Conservation (phyloP, 495 filamentous ascomycete genomes). For the Neurospora tetraspora region DNA sequence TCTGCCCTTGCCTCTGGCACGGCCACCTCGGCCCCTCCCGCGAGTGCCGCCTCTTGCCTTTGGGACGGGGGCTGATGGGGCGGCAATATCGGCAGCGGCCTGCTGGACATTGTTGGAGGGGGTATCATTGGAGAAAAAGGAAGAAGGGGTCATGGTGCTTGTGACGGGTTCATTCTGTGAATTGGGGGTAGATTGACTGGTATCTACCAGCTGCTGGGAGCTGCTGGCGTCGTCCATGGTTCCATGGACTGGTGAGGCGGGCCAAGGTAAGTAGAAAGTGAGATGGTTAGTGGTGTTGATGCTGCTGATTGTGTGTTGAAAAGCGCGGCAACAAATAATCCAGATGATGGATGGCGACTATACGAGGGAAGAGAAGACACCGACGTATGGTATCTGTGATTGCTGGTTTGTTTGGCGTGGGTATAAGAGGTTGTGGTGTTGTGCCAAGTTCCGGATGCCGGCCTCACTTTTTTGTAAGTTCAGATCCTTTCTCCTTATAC, state of each 20-base stretch:
- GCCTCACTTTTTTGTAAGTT: background rate
- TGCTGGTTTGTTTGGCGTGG: background rate
- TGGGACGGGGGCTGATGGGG: background rate
- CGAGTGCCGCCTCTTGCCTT: constrained; percentile 7
- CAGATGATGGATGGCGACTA: background rate
- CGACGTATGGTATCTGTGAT: background rate
- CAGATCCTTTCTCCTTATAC: background rate
- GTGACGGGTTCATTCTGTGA: background rate
- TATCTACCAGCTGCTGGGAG: constrained; percentile 15
- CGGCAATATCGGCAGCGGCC: background rate
- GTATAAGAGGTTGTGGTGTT: background rate
- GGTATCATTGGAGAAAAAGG: background rate
- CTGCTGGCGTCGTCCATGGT: constrained; percentile 13
- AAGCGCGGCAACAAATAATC: background rate
- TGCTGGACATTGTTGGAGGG: background rate
- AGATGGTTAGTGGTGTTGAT: background rate
- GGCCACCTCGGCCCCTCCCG: constrained; percentile 19
- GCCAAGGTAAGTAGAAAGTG: constrained; percentile 3
- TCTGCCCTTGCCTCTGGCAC: constrained; percentile 16
- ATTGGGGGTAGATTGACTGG: constrained; percentile 1
- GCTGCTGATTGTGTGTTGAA: background rate
- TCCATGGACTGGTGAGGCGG: constrained; percentile 17
- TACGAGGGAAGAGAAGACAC: background rate
- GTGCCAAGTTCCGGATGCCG: background rate
- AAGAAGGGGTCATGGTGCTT: background rate